phyloP scores from a whole-genome alignment of 148 eudicot species.

The Chenopodium album region DNA sequence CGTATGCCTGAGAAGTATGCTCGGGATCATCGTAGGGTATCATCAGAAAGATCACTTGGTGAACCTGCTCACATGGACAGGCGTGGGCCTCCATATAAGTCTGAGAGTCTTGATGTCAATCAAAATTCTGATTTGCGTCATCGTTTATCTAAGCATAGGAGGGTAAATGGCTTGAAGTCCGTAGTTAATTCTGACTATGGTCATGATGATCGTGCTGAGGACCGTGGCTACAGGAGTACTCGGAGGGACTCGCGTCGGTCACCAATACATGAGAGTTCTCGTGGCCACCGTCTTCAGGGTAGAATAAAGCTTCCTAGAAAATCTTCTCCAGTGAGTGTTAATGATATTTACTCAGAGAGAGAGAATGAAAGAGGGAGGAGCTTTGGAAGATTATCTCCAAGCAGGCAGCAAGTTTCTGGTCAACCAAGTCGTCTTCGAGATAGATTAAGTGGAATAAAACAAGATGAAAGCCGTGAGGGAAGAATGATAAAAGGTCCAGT shows the following conservation, averaged over 20 bases:
- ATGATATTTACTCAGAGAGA: conserved; percentile 22
- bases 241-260: conserved; percentile 49
- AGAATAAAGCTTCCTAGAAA: conserved; percentile 72
- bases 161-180: conserved; percentile 66
- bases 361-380: conserved; percentile 41
- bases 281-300: conserved; percentile 73
- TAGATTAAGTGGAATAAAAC: conserved; percentile 54
- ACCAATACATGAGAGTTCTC: conserved; percentile 44
- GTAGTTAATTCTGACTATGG: conserved; percentile 60
- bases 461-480: conserved; percentile 48
- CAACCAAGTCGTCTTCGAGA: conserved; percentile 66
- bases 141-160: conserved; percentile 65
- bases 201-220: conserved; percentile 40
- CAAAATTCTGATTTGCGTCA: conserved; percentile 65
- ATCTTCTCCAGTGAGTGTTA: conserved; percentile 40
- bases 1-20: conserved; percentile 45
- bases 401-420: conserved; percentile 39
- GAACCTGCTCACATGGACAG: conserved; percentile 44
- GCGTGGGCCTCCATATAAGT: conserved; percentile 43
- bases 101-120: conserved; percentile 39
- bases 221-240: conserved; percentile 41
- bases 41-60: conserved; percentile 49
- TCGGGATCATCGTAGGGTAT: conserved; percentile 51
- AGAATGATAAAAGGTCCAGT: conserved; percentile 38
- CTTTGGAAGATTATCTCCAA: conserved; percentile 49